Evolutionary conservation across 2,329 filamentous ascomycete genomes (phyloP).

Genomic region (Herpotrichia juniperi): DNA sequence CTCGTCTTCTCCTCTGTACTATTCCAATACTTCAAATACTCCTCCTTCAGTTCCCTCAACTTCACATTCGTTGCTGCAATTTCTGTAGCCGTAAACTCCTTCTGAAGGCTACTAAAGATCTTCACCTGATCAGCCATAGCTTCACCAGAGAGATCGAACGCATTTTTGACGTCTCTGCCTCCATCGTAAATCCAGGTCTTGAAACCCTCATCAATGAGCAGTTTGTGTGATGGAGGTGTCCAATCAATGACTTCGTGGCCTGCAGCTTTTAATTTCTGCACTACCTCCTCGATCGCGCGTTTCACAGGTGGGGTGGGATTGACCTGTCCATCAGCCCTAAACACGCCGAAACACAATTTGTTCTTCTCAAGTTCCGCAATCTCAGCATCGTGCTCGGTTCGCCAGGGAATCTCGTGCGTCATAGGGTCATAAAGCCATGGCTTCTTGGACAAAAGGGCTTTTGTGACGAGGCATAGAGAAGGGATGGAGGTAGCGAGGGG

Average conservation of each 20-base stretch:
- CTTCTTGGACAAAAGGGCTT: constrained; percentile 61
- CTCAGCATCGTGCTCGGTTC: constrained; percentile 48
- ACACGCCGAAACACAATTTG: constrained; percentile 40
- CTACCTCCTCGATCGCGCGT: constrained; percentile 38
- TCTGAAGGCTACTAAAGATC: constrained; percentile 17
- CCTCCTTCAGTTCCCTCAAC: constrained; percentile 35
- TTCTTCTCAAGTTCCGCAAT: constrained; percentile 43
- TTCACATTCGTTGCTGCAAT: constrained; percentile 41
- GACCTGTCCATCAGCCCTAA: constrained; percentile 42
- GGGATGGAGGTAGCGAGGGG: constrained; percentile 64
- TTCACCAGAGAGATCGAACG: constrained; percentile 43
- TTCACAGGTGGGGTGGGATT: constrained; percentile 43
- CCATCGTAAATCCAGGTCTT: constrained; percentile 41
- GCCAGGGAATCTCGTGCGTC: constrained; percentile 70
- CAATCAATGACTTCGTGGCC: constrained; percentile 40
- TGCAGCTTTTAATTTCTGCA: constrained; percentile 23
- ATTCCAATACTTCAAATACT: constrained; percentile 48
- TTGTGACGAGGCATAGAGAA: constrained; percentile 61
- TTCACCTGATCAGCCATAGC: constrained; percentile 33
- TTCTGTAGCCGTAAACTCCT: constrained; percentile 31
- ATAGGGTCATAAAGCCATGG: constrained; percentile 73
- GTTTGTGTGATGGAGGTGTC: constrained; percentile 30
- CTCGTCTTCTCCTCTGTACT: constrained; percentile 27
- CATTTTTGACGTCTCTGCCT: constrained; percentile 33
- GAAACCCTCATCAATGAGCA: constrained; percentile 24